Evolutionary conservation across 805 yeast genomes (phyloP).

Genomic region (Wickerhamiella azyma): DNA sequence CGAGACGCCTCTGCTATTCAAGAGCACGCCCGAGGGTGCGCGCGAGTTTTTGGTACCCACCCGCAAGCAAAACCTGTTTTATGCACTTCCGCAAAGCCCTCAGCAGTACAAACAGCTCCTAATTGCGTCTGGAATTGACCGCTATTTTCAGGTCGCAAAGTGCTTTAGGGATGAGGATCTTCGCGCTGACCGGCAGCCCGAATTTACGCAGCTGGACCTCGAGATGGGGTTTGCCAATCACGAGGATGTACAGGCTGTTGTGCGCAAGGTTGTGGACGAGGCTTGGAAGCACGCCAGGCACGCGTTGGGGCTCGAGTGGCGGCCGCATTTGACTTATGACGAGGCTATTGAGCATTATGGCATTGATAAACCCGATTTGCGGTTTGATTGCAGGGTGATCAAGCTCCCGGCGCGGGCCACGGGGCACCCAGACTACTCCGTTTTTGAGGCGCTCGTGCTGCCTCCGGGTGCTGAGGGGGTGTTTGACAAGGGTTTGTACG

Average conservation of each 20-base stretch:
- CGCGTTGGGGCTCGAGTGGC: conserved; percentile 1
- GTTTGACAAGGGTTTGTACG: conserved; percentile 1
- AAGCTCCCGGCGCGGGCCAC: conserved; percentile 33
- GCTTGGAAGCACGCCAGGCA: conserved; percentile 40
- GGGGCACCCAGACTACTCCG: conserved; percentile 39
- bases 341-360: conserved; percentile 69
- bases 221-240: conserved; percentile 77
- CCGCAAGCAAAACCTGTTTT: conserved; percentile 44
- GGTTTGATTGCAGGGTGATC: conserved; percentile 37
- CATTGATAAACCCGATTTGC: conserved; percentile 86
- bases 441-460: conserved; percentile 61
- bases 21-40: conserved; percentile 97
- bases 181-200: conserved; percentile 92
- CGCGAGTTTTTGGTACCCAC: conserved; percentile 92
- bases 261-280: conserved; percentile 41
- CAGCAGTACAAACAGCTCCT: conserved; percentile 92
- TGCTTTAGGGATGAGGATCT: conserved; percentile 96
- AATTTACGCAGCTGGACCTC: conserved; percentile 91
- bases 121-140: conserved; percentile 84
- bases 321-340: conserved; percentile 35
- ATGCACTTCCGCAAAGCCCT: conserved; percentile 94
- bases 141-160: conserved; percentile 80
- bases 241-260: conserved; percentile 49
- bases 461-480: neutral
- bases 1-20: conserved; percentile 86